These are phyloP conservation scores for Apophysomyces elegans DNA, from an alignment of 371 early-diverging fungal species.

Conservation along the genomic window DNA sequence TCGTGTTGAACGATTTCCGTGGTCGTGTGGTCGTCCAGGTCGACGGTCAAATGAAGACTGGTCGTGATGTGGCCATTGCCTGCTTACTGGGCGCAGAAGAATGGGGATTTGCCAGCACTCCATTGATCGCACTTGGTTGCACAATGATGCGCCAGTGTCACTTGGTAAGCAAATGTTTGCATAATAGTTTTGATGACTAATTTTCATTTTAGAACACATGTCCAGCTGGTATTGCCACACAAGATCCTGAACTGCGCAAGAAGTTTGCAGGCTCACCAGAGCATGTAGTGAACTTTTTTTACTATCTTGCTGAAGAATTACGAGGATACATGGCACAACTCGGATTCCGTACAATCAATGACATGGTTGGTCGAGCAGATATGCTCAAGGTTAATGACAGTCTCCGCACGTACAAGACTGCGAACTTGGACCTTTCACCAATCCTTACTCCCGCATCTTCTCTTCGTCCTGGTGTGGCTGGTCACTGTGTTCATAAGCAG, in stretches of 20 bases:
- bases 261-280: constrained; percentile 95
- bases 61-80: constrained; percentile 93
- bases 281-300: constrained; percentile 97
- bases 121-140: constrained; percentile 96
- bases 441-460: constrained; percentile 88
- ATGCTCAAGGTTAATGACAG: constrained; percentile 75
- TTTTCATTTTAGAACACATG: constrained; percentile 79
- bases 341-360: constrained; percentile 90
- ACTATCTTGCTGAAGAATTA: constrained; percentile 94
- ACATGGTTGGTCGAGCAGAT: constrained; percentile 95
- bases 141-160: constrained; percentile 90
- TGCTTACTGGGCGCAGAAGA: constrained; percentile 97
- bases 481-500: constrained; percentile 79
- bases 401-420: constrained; percentile 82
- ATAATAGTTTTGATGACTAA: not conserved
- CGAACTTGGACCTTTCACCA: constrained; percentile 82
- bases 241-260: constrained; percentile 91
- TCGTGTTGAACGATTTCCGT: constrained; percentile 94
- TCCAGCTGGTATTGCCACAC: constrained; percentile 97
- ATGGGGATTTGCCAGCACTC: constrained; percentile 98
- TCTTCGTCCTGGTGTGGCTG: constrained; percentile 87
- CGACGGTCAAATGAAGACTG: constrained; percentile 97
- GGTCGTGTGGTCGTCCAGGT: constrained; percentile 95
- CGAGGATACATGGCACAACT: constrained; percentile 92
- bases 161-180: constrained; percentile 34